A percentile compares a stretch with the other conserved stretches of the same genome.
phyloP scores from a whole-genome alignment of 495 filamentous ascomycete species.

The Lineolata rhizophorae region DNA sequence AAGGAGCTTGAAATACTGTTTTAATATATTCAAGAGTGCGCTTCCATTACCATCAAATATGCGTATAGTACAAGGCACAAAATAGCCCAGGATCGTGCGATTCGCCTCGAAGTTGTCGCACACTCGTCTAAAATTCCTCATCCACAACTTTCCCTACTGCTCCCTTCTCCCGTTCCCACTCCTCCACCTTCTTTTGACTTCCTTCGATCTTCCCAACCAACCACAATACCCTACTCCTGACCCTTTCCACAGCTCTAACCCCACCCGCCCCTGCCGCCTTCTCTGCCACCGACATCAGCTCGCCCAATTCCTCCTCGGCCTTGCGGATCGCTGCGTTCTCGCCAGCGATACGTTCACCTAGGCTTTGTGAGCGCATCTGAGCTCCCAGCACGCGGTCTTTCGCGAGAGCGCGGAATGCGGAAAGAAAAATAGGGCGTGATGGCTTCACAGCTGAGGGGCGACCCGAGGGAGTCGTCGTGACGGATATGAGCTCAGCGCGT shows the following conservation, averaged over 20 bases:
- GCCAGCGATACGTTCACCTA: conserved; percentile 40
- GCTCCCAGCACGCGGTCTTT: conserved; percentile 50
- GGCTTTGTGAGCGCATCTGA: conserved; percentile 49
- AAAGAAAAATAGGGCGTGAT: conserved; percentile 70
- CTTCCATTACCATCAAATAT: no score
- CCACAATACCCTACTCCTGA: conserved; percentile 39
- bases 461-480: conserved; percentile 42
- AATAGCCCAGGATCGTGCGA: no score
- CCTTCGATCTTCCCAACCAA: conserved; percentile 45
- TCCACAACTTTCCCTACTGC: conserved; percentile 40
- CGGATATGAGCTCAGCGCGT: conserved; percentile 68
- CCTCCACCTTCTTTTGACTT: conserved; percentile 55
- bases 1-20: no score
- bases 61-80: no score
- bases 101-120: no score
- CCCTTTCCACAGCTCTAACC: conserved; percentile 39
- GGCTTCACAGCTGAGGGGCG: conserved; percentile 56
- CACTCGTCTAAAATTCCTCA: conserved; percentile 11
- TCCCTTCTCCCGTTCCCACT: conserved; percentile 50
- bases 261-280: conserved; percentile 34
- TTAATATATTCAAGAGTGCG: no score
- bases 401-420: conserved; percentile 51
- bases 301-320: conserved; percentile 61
- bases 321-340: conserved; percentile 60
- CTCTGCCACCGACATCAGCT: no score